Percentiles rank a stretch among this genome's conserved stretches.
Evolutionary conservation across 306 rosid genomes (phyloP).

Genomic region (Prunus mume): DNA sequence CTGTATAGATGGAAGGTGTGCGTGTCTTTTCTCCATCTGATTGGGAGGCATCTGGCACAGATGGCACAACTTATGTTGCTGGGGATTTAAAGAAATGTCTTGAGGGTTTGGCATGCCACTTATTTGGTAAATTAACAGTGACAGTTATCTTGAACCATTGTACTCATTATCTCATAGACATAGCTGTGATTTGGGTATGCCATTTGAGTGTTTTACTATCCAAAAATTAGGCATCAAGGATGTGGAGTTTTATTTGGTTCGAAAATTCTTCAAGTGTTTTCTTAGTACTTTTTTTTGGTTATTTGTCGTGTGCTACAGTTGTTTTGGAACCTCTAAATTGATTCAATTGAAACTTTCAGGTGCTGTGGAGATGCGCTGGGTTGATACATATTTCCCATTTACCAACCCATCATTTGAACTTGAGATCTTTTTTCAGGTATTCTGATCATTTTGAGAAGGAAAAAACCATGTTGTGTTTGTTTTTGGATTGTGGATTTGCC

Average conservation of each 20-base stretch:
- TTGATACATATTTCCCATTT: slow-evolving; percentile 94
- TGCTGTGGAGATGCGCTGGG: slow-evolving; percentile 96
- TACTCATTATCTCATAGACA: neutral
- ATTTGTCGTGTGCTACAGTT: slow-evolving; percentile 11
- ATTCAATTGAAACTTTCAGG: slow-evolving; percentile 49
- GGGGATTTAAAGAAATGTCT: slow-evolving; percentile 87
- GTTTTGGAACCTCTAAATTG: slow-evolving; percentile 1
- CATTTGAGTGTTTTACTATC: neutral
- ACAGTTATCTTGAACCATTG: neutral
- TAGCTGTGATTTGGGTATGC: neutral
- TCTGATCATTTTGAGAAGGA: neutral
- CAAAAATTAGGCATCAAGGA: neutral
- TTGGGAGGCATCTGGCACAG: slow-evolving; percentile 74
- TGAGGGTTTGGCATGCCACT: slow-evolving; percentile 89
- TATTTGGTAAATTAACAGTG: slow-evolving; percentile 67
- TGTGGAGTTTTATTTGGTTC: neutral
- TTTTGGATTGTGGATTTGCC: neutral
- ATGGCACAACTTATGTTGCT: slow-evolving; percentile 76
- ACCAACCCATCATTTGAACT: slow-evolving; percentile 96
- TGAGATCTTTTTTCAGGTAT: slow-evolving; percentile 88
- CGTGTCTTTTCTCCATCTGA: slow-evolving; percentile 74
- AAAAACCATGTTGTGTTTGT: neutral
- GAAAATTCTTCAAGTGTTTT: neutral
- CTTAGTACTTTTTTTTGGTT: neutral
- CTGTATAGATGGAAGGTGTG: slow-evolving; percentile 89